Conservation (phyloP, 1,284 basidiomycete genomes). For the Cutaneotrichosporon dermatis region DNA sequence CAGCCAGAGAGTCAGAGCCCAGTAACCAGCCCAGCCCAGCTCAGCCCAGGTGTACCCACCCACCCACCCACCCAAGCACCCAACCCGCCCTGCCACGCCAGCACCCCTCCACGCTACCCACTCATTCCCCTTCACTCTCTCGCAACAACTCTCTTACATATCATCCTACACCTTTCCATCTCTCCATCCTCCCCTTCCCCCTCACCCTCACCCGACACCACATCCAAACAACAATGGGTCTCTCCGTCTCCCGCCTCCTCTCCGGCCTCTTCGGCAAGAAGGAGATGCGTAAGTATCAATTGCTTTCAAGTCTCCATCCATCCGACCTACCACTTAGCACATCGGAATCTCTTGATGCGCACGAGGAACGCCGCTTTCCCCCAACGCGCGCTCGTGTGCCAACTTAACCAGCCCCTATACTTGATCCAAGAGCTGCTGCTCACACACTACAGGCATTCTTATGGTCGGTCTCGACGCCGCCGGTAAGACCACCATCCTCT, state of each 20-base stretch:
- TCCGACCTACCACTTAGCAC: too few species aligned
- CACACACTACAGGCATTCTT: constrained; percentile 53
- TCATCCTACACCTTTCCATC: background rate
- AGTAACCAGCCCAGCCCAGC: too few species aligned
- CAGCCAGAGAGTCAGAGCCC: too few species aligned
- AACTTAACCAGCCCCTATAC: background rate
- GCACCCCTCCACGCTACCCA: constrained; percentile 4
- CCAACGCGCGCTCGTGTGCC: background rate
- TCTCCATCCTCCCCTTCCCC: background rate
- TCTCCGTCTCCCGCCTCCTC: constrained; percentile 75
- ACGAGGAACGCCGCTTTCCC: too few species aligned
- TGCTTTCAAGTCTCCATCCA: background rate
- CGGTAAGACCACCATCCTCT: constrained; percentile 96
- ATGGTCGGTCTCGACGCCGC: constrained; percentile 93
- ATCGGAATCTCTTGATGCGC: too few species aligned
- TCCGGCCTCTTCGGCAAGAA: constrained; percentile 93
- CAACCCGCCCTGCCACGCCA: background rate
- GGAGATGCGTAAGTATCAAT: constrained; percentile 84
- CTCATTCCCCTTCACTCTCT: background rate
- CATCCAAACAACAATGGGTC: constrained; percentile 61
- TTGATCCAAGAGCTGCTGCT: background rate
- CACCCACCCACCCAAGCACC: background rate
- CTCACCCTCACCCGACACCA: background rate
- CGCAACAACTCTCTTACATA: too few species aligned
- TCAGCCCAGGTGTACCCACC: background rate